Base-by-base conservation (phyloP, 2,329 filamentous ascomycete species). In the Fusarium sp. region DNA sequence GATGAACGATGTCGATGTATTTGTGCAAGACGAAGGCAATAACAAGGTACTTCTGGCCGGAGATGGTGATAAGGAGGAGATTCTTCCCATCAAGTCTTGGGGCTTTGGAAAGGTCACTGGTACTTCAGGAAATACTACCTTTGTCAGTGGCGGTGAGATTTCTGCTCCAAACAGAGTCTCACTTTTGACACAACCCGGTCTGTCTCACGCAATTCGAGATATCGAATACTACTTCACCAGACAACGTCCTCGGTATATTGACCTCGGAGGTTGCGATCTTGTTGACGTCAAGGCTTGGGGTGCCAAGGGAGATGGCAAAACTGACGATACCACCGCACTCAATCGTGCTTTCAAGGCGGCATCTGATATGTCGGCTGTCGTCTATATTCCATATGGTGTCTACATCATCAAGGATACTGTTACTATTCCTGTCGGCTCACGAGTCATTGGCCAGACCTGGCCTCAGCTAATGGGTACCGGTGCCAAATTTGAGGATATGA, bases 241-340 rank as follows among this genome's bases (percentile, higher is more conserved):
- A 17, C 47, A 62, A 4, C 65, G 62, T 19, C 65, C 62, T 2
- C 64, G 40, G 7, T 67, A 67, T 49, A 39, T 55, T 13, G 45
- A 59, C 7, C 6, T 68, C 24, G 24, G 24, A 1, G 47, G 26
- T 19, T 44, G 28, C 36, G 47, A 56, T 24, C 33, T 67, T 21
- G 24, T 54, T 31, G 56, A 67, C 62, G 58, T 45, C 0, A 69
- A 67, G 28, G 40, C 11, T 0, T 85, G 15, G 76, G 86, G 22
- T 81, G 83, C 91, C 46, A 87, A 85, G 76, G 92, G 92, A 71
- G 91, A 95, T 68, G 92, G 91, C 26, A 75, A 79, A 1, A 89
- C 90, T 0, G 92, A 95, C 66, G 92, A 94, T 73, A 77, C 76
- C 0, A 64, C 47, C 13, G 73, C 69, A 3, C 59, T 81, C 10